A percentile compares a stretch with the other conserved stretches of the same genome.
Evolutionary conservation across 345 rosid species (phyloP).

Genomic region (Populus pruinosa): DNA sequence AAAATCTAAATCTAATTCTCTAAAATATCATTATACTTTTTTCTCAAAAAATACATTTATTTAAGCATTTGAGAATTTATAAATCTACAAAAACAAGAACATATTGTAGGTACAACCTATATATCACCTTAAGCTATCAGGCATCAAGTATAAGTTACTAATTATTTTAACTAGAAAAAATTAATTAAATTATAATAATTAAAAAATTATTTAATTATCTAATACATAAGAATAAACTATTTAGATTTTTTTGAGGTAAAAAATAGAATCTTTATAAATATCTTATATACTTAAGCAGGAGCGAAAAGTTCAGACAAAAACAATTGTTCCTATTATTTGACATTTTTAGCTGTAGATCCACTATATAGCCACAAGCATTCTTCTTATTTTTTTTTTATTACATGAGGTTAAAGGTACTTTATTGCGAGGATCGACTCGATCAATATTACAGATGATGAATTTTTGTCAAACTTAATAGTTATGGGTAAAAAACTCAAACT

Average conservation of each 20-base stretch:
- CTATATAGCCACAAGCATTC: background rate
- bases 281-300: background rate
- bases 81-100: too few relatives aligned
- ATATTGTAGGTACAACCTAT: too few relatives aligned
- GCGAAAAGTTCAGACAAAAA: background rate
- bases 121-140: too few relatives aligned
- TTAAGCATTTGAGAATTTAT: too few relatives aligned
- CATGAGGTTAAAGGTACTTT: background rate
- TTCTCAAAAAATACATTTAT: too few relatives aligned
- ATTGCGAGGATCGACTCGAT: background rate
- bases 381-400: too few relatives aligned
- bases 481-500: background rate
- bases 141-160: fast-evolving
- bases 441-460: background rate
- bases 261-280: background rate
- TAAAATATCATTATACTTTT: too few relatives aligned
- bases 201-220: too few relatives aligned
- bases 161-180: fast-evolving
- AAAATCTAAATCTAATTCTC: fast-evolving
- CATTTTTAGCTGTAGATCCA: background rate
- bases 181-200: too few relatives aligned
- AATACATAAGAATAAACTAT: too few relatives aligned
- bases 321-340: background rate
- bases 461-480: background rate
- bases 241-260: too few relatives aligned